These are phyloP conservation scores for Sporothrix luriei DNA, from an alignment of 2,329 filamentous ascomycete genomes.

Conservation along the genomic window DNA sequence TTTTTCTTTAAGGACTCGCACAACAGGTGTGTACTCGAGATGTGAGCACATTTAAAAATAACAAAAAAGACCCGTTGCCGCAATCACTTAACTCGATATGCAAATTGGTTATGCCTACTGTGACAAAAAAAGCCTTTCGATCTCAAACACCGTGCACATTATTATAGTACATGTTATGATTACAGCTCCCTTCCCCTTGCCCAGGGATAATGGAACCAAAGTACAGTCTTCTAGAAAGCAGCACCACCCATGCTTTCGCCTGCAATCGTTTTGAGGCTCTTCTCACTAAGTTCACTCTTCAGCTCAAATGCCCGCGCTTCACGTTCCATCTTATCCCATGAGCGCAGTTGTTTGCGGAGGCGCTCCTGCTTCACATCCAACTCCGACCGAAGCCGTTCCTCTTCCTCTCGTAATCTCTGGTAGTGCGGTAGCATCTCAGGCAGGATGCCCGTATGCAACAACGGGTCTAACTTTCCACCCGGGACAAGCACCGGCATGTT, in stretches of 20 bases:
- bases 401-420: constrained; percentile 58
- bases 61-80: constrained; percentile 18
- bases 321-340: constrained; percentile 59
- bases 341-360: constrained; percentile 55
- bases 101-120: not conserved
- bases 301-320: constrained; percentile 59
- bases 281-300: constrained; percentile 59
- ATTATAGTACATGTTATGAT: not conserved
- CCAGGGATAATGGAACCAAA: not conserved
- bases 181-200: not conserved
- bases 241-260: constrained; percentile 60
- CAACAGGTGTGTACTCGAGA: constrained; percentile 12
- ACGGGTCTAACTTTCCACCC: constrained; percentile 58
- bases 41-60: constrained; percentile 16
- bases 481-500: constrained; percentile 55
- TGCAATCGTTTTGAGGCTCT: constrained; percentile 59
- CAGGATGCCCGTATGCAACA: constrained; percentile 52
- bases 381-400: constrained; percentile 60
- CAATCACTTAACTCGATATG: constrained; percentile 2
- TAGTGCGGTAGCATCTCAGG: constrained; percentile 59
- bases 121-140: not conserved
- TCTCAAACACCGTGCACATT: not conserved
- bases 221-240: constrained; percentile 50
- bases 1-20: constrained; percentile 10
- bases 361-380: constrained; percentile 57